Base-by-base conservation (phyloP, 2,329 filamentous ascomycete genomes). In the Tolypocladium guangdongense region DNA sequence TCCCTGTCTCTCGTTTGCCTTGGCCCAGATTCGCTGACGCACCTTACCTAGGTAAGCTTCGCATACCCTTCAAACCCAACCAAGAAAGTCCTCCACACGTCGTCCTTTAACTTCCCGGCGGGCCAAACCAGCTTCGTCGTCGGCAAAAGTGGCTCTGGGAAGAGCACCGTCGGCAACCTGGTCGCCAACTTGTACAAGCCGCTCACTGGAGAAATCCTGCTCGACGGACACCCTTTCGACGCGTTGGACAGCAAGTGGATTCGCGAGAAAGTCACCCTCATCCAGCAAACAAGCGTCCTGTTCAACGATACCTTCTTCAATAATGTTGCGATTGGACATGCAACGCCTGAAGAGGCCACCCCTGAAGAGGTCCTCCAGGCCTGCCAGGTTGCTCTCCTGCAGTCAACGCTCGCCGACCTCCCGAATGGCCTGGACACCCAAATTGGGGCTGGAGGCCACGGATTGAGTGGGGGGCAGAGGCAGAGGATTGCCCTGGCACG, bases 131-230 rank as follows among this genome's bases (percentile, higher is more conserved):
- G 84, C 0, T 96, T 93, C 62, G 75, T 97, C 2, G 81, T 96
- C 50, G 93, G 92, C 0, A 80, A 78, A 61, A 96, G 90, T 62
- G 93, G 93, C 0, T 96, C 89, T 2, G 92, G 92, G 0, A 97
- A 97, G 67, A 96, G 90, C 60, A 97, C 92, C 0, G 64, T 97
- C 1, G 84, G 86, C 1, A 90, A 89, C 63, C 75, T 97, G 0
- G 75, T 97, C 0, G 76, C 90, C 50, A 81, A 84, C 14, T 87
- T 95, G 60, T 96, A 96, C 63, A 73, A 80, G 7, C 81, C 88
- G 0, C 67, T 71, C 0, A 71, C 71, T 0, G 92, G 91, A 0
- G 67, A 78, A 0, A 83, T 96, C 18, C 65, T 77, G 0, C 71
- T 97, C 11, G 90, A 95, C 62, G 83, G 80, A 0, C 65, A 77